Base-by-base conservation (phyloP, 1,284 basidiomycete species). In the Rhodotorula sp. region DNA sequence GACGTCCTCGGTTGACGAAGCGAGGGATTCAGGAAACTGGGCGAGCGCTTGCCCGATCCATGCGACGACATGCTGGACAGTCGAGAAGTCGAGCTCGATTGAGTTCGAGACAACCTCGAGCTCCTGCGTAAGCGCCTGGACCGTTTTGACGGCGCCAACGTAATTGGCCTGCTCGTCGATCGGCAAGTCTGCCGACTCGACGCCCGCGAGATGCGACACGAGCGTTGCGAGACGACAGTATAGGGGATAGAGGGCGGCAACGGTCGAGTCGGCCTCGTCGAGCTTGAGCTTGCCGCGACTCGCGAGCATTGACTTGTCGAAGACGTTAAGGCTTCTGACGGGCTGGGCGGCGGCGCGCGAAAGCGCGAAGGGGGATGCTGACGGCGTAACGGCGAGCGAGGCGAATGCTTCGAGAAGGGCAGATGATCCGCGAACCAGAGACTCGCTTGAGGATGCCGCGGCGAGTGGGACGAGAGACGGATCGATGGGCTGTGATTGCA, bases 61-160 rank as follows among this genome's bases (percentile, higher is more conserved):
- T 0, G 72, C 66, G 9, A 80, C 79, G 9, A 84, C 76, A 29
- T 83, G 78, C 67, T 81, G 81, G 17, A 82, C 78, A 1, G 82
- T 79, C 15, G 83, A 83, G 71, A 81, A 83, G 71, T 83, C 81
- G 71, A 82, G 81, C 1, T 76, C 74, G 13, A 74, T 59, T 2
- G 59, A 54, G 34, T 71, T 71, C 46, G 76, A 77, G 64, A 79
- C 77, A 17, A 76, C 70, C 73, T 81, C 80, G 51, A 82, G 73
- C 27, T 74, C 52, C 60, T 67, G 5, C n/a, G 59, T 13, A 64
- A 67, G 74, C 73, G 67, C 53, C 20, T 62, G 63, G 7, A 74
- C 51, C 1, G 52, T 15, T 46, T 62, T 61, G 54, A 54, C 57
- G 7, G 60, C 57, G 1, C 22, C 59, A 15, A 56, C 55, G 34